Base-by-base conservation (phyloP, 1,284 basidiomycete genomes). In the Boletus semigastroideus region DNA sequence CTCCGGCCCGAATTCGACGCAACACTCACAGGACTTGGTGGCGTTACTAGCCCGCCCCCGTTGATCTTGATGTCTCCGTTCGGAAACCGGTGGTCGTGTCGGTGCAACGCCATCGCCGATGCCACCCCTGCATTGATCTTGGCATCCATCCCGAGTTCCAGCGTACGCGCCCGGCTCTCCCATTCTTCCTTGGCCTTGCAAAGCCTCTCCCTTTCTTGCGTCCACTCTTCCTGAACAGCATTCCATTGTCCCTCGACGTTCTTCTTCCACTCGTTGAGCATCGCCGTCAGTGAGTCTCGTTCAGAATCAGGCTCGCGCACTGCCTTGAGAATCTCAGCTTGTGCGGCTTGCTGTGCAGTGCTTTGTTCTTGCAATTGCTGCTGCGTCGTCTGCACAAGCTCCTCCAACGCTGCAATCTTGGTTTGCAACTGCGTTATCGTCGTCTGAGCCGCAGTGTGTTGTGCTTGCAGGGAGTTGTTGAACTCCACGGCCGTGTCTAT, bases 371-470 rank as follows among this genome's bases (percentile, higher is more conserved):
- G 64, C 31, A 62, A 27, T 33, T 73, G 72, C 2, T 60, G 55
- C 44, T 78, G 76, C 2, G 76, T 78, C 17, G 67, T 63, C 41
- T 77, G 75, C 0, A 87, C 76, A 22, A 82, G 67, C 17, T 72
- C 76, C 65, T 90, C 87, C 20, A 90, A 67, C 1, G 74, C 61
- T 9, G 68, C 67, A 5, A 90, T 83, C 61, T 88, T 88, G 28
- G 78, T 75, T 63, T 96, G 90, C 19, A 98, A 75, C 0, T 76
- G 73, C 19, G 78, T 79, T 60, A 98, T 94, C 0, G 90, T 92
- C 30, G 78, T 76, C 62, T 92, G 89, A 2, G 94, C 91, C 22
- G 83, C 79, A 1, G 79, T 71, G 58, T 97, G 93, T 66, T 96
- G 91, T 0, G 78, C 78, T 64, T 93, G 89, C 7, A 97, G 75